Base-by-base conservation (phyloP, 2,329 filamentous ascomycete genomes). In the Exophiala sp. region DNA sequence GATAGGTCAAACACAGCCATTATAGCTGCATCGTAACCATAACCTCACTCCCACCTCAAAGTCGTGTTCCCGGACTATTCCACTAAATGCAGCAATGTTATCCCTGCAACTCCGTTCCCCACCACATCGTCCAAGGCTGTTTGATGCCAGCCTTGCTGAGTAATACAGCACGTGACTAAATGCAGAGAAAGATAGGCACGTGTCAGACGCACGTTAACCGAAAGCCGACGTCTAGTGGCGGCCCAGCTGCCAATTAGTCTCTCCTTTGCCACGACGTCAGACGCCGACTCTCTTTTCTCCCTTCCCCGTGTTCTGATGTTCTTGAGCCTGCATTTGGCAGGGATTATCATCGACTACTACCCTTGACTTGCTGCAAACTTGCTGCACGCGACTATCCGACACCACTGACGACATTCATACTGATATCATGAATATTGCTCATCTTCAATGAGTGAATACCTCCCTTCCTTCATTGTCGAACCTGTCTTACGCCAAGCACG, bases 401-500 rank as follows among this genome's bases (percentile, higher is more conserved):
- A 6, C 13, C 19, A 19, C n/a, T 34, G 21, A 42, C 45, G 14
- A 21, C 32, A 39, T 29, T 18, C n/a, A 14, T 29, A 30, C 43
- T 23, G 27, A 38, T 45, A 46, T 37, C 35, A 55, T 55, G 52
- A 43, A 29, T 43, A 32, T 24, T 13, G 22, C 29, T 24, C 46
- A 40, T 23, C 30, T 52, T 60, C 61, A 65, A 74, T 74, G 71
- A 73, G 65, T 62, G 65, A 66, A 59, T 69, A 69, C 43, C 64
- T 73, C 44, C 64, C 64, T 23, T 71, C 70, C 34, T 65, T 70
- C 50, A 60, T 73, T 41, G 67, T 69, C 52, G 70, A 72, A 58
- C 65, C 69, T 42, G 66, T 70, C 56, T 60, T 71, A 55, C 68
- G 69, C 56, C 66, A 68, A 63, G 67, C 68, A 56, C 65, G 66